phyloP scores from a whole-genome alignment of 805 yeast genomes.

The Metschnikowia continentalis region DNA sequence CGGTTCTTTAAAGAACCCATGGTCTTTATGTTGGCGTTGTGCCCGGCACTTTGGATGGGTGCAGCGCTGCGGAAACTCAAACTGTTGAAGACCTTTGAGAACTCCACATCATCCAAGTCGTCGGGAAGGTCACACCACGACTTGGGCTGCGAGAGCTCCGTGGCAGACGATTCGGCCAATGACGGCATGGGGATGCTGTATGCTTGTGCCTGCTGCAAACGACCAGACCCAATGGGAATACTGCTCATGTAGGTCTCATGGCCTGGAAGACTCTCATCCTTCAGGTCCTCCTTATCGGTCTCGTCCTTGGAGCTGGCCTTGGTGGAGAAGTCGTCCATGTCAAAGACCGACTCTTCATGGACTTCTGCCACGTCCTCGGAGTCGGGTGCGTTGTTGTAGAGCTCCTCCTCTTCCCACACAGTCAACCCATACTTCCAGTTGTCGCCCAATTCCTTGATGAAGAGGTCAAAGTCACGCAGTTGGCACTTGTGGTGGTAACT shows the following conservation, averaged over 20 bases:
- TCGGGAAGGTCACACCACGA: conserved; percentile 27
- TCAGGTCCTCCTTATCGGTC: not conserved
- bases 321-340: conserved; percentile 14
- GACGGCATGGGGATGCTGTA: conserved; percentile 22
- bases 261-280: not conserved
- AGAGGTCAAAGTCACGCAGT: conserved; percentile 34
- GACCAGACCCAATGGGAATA: conserved; percentile 7
- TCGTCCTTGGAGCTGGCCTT: not conserved
- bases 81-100: conserved; percentile 15
- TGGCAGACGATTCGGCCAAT: conserved; percentile 23
- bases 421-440: conserved; percentile 40
- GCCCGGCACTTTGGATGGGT: not conserved
- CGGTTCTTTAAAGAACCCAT: not conserved
- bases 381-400: conserved; percentile 3
- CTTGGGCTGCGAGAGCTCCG: conserved; percentile 21
- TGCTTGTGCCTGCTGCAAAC: not conserved
- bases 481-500: conserved; percentile 21
- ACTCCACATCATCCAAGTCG: conserved; percentile 30
- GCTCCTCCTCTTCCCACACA: conserved; percentile 41
- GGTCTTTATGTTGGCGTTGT: not conserved
- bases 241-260: not conserved
- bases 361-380: conserved; percentile 3
- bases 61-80: conserved; percentile 12
- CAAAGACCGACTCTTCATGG: conserved; percentile 12
- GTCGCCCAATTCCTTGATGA: conserved; percentile 26